Base-by-base conservation (phyloP, 2,329 filamentous ascomycete genomes). In the Fonsecaea multimorphosa region DNA sequence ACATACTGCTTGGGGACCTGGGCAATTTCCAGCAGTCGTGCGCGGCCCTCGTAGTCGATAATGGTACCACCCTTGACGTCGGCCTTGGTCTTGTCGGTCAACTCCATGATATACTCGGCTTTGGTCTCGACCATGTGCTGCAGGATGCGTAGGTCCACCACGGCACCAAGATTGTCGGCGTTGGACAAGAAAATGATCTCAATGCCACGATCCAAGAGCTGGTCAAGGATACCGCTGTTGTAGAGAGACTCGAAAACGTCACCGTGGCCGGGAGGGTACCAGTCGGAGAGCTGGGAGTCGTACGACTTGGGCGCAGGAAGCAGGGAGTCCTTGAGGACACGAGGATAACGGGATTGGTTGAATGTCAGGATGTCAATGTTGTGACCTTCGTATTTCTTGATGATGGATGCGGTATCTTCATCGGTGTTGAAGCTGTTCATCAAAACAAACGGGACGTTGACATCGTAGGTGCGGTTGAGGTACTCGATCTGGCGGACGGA, bases 381-480 rank as follows among this genome's bases (percentile, higher is more conserved):
- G 88, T 99, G 95, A 71, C 95, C 95, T 85, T 99, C 94, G 83
- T 98, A 99, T 86, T 99, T 99, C 89, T 99, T 99, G 86, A 99
- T 99, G 83, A 99, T 99, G 82, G 92, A 93, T 70, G 93, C 93
- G 58, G 95, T 99, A 78, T 99, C 95, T 75, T 94, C 88, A 80
- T 99, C 93, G 78, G 95, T 99, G 88, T 99, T 99, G 91, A 99
- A 99, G 63, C 95, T 98, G 89, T 99, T 99, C 95, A 99, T 99
- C 74, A 99, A 89, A 73, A 99, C 89, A 81, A 99, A 97, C 56
- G 95, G 95, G 36, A 99, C 95, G 78, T 97, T 98, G 80, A 96
- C 92, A 74, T 91, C 87, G 85, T 97, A 98, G 71, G 93, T 98
- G 80, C 93, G 91, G 90, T 99, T 99, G 74, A 99, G 90, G 86